Evolutionary conservation across 2,329 filamentous ascomycete species (phyloP).

Genomic region (Mycocentrospora acerina): DNA sequence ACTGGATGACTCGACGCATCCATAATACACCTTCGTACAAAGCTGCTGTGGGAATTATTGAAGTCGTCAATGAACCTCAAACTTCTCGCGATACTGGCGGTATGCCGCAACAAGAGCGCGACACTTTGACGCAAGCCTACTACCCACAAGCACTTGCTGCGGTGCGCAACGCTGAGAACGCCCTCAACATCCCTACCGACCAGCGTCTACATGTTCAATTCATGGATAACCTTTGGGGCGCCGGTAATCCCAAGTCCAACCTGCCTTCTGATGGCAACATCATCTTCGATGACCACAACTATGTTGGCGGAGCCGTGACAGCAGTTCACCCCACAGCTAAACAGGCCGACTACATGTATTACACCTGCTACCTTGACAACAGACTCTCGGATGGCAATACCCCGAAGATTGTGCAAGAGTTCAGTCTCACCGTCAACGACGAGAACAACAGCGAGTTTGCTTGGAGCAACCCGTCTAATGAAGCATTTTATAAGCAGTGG

Average conservation of each 20-base stretch:
- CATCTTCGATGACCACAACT: conserved; percentile 62
- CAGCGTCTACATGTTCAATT: conserved; percentile 57
- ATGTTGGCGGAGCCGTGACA: conserved; percentile 53
- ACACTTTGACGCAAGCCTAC: conserved; percentile 34
- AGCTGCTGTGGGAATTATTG: conserved; percentile 61
- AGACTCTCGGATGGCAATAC: conserved; percentile 33
- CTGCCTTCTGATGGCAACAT: conserved; percentile 47
- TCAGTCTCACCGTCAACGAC: conserved; percentile 56
- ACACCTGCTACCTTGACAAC: conserved; percentile 53
- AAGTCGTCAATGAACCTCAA: conserved; percentile 62
- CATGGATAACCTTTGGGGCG: conserved; percentile 58
- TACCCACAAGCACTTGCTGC: conserved; percentile 52
- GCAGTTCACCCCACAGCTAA: conserved; percentile 47
- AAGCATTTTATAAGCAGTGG: conserved; percentile 57
- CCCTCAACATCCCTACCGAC: conserved; percentile 44
- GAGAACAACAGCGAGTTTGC: conserved; percentile 51
- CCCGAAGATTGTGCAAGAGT: conserved; percentile 62
- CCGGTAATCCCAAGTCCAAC: conserved; percentile 55
- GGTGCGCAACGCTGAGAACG: conserved; percentile 53
- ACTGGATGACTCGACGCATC: conserved; percentile 57
- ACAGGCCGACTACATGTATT: conserved; percentile 51
- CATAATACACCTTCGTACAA: conserved; percentile 53
- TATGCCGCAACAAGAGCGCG: conserved; percentile 32
- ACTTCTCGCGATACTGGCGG: conserved; percentile 12
- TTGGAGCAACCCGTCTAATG: conserved; percentile 29